Evolutionary conservation across 306 rosid genomes (phyloP), one percentile per base, ranked within the genome.

Genomic region (Medicago truncatula): DNA sequence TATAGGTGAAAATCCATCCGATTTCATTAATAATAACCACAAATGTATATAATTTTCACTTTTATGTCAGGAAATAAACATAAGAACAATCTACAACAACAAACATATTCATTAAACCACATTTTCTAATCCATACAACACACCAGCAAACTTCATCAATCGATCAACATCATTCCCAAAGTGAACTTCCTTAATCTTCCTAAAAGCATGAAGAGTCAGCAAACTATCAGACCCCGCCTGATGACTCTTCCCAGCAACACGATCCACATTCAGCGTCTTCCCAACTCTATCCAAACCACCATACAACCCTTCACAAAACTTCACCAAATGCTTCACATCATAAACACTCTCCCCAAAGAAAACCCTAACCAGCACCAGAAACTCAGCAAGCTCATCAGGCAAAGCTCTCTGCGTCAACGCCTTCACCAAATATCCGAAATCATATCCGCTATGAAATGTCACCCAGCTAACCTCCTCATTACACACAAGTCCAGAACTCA

Each of bases 191-290:
- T 75, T 81, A 17, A 87, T 85, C 81, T 70, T 87, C 75, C 28
- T 80, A 58, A 86, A 91, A 2, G 82, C 81, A 13, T 82, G 92
- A 14, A 86, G 71, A 13, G 94, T 91, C 10, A 91, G 79, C 83
- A 91, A 70, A 70, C 94, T 89, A 81, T 91, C 97, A 0, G 97
- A 91, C 43, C 94, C 94, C 4, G 97, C 92, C 76, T 87, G 92
- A 34, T 91, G 92, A 76, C 89, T 78, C 53, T 84, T 84, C 31
- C 94, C 95, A 6, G 23, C 53, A 6, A 60, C 73, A 23, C 97
- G 83, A 3, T 50, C 75, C 67, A 91, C 83, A 21, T 76, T 76
- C 25, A 91, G 72, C 0, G 67, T 64, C 66, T 66, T 20, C 71
- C 85, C 83, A 28, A 87, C 78, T 47, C 87, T 70, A 57, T 91